Percentiles rank a stretch among this genome's conserved stretches.
Conservation (phyloP, 169 alveolate genomes). For the Theileria annulata region DNA sequence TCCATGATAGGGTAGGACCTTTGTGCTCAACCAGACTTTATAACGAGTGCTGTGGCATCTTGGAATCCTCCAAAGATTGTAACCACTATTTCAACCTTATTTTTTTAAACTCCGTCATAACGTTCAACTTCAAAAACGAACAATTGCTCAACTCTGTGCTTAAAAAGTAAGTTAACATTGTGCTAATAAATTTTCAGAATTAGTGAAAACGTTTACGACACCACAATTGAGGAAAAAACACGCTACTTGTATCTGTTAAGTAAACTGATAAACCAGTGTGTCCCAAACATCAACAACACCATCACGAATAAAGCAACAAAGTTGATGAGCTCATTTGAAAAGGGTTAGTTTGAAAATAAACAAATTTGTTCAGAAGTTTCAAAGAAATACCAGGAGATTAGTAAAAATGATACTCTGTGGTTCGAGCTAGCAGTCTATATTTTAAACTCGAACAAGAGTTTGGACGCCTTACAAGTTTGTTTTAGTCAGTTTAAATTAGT, state of each 20-base stretch:
- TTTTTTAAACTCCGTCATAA: constrained; percentile 37
- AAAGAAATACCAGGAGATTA: constrained; percentile 33
- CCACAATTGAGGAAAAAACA: constrained; percentile 35
- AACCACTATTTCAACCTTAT: constrained; percentile 44
- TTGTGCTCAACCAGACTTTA: constrained; percentile 33
- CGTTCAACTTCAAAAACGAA: constrained; percentile 37
- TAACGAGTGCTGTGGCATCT: constrained; percentile 42
- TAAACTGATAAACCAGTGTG: neutral
- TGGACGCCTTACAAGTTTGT: neutral
- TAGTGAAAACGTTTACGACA: constrained; percentile 20
- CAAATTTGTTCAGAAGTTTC: constrained; percentile 24
- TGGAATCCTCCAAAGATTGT: constrained; percentile 18
- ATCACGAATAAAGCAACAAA: neutral
- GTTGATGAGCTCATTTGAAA: neutral
- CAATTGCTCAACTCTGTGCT: constrained; percentile 16
- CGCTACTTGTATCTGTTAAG: constrained; percentile 37
- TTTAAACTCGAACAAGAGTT: neutral
- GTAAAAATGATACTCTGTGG: constrained; percentile 31
- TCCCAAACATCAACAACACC: constrained; percentile 15
- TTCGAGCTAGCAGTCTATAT: neutral
- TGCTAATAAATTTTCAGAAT: constrained; percentile 27
- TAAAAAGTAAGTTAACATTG: constrained; percentile 7
- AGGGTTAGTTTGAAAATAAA: neutral
- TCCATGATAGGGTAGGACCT: constrained; percentile 21
- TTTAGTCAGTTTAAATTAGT: neutral